Evolutionary conservation across 768 basidiomycete genomes (phyloP), one percentile per base, ranked within the genome.

Genomic region (Multifurca ochricompacta): DNA sequence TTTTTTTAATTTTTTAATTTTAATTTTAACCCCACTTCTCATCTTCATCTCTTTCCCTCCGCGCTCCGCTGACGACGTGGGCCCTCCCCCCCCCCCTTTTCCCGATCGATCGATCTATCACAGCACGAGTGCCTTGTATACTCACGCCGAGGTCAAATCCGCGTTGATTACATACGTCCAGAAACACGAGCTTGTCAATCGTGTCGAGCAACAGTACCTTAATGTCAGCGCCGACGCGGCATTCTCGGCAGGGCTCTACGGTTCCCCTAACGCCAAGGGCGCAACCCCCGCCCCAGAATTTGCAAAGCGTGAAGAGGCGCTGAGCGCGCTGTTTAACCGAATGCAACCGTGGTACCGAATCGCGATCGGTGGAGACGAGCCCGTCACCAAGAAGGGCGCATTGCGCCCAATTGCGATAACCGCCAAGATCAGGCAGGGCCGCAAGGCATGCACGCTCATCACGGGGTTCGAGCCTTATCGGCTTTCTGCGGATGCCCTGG

Each of bases 281-380:
- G 45, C 62, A 3, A 18, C 37, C 0, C 44, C 45, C 7, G 49
- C 36, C 19, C 64, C 34, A 6, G 77, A 84, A 49, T 85, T 83
- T 60, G 66, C 85, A 69, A 83, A 79, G 59, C 76, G 86, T 27
- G 85, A 87, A 5, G 84, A 88, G 28, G 61, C 85, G 10, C 65
- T 74, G 5, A 75, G 73, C 57, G 73, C 71, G 23, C 64, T 92
- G 16, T 59, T 77, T 14, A 71, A 76, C 3, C 77, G 76, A 54
- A 91, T 92, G 90, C 88, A 91, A 65, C 65, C 66, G 23, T 92
- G 87, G 87, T 76, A 91, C 59, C 80, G 83, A 65, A 69, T 91
- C 16, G 66, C 63, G 25, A 73, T 69, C 1, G 78, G 77, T 4
- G 80, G 80, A 1, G 74, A 73, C 37, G 82, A 85, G n/a, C 62